Conservation (phyloP, 148 eudicot species). For the Camellia japonica region DNA sequence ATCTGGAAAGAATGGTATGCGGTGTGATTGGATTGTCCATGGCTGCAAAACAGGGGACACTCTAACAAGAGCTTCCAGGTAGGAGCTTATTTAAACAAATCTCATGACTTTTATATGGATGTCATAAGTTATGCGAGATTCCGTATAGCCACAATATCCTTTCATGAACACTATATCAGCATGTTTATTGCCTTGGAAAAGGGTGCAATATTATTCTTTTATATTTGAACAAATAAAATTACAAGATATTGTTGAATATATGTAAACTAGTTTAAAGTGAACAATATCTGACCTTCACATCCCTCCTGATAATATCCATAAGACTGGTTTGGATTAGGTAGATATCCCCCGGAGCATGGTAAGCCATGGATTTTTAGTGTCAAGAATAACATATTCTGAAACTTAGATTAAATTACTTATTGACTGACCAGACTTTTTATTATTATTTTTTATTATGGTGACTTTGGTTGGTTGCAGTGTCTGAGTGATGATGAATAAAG, state of each 20-base stretch:
- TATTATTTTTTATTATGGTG: no score
- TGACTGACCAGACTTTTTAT: no score
- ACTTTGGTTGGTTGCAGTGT: no score
- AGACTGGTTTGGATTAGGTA: background rate
- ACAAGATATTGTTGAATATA: background rate
- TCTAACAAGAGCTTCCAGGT: conserved; percentile 93
- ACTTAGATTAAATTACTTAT: background rate
- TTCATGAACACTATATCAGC: background rate
- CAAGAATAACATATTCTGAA: background rate
- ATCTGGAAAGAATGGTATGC: conserved; percentile 96
- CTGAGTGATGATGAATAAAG: no score
- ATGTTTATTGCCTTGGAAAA: background rate
- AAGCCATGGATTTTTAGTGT: background rate
- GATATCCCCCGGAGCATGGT: background rate
- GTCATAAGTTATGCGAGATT: background rate
- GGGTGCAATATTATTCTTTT: background rate
- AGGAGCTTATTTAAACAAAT: conserved; percentile 5
- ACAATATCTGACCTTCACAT: background rate
- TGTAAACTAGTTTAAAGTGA: background rate
- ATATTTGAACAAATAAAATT: background rate
- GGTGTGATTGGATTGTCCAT: conserved; percentile 86
- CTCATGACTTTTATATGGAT: background rate
- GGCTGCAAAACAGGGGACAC: conserved; percentile 77
- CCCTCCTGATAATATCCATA: no score
- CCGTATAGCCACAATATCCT: background rate